A percentile compares a stretch with the other conserved stretches of the same genome.
Evolutionary conservation across 2,329 filamentous ascomycete species (phyloP).

Genomic region (Pseudogymnoascus sp.): DNA sequence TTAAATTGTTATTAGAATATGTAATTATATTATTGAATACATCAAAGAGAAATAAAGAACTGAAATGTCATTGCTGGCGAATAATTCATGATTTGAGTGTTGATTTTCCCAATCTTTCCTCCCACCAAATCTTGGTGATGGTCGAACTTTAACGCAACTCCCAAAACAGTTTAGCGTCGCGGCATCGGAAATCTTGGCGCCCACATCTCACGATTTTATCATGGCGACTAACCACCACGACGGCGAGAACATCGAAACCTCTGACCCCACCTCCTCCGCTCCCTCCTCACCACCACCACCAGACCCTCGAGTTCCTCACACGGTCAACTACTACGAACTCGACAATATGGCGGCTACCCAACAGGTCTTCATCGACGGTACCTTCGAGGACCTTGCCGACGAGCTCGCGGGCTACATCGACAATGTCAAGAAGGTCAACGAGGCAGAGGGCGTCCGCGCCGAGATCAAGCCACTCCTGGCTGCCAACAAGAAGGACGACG

Average conservation of each 20-base stretch:
- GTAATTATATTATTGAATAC: neutral
- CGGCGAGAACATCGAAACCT: neutral
- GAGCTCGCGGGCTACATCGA: slow-evolving; percentile 95
- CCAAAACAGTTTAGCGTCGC: neutral
- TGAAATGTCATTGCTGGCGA: neutral
- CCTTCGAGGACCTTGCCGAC: slow-evolving; percentile 83
- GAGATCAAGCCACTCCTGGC: slow-evolving; percentile 66
- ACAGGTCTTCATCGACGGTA: slow-evolving; percentile 74
- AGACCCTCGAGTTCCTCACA: neutral
- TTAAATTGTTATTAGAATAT: neutral
- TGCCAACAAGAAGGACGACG: slow-evolving; percentile 68
- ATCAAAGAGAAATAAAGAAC: neutral
- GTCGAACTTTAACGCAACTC: neutral
- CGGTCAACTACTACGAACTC: slow-evolving; percentile 1
- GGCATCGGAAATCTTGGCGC: neutral
- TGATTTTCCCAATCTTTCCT: neutral
- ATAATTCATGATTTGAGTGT: neutral
- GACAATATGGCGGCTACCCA: slow-evolving; percentile 14
- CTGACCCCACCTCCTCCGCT: neutral
- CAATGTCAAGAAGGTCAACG: slow-evolving; percentile 61
- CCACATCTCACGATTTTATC: neutral
- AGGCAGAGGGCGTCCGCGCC: slow-evolving; percentile 41
- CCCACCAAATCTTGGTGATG: neutral
- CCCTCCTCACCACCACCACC: neutral
- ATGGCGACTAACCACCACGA: neutral